Evolutionary conservation across 2,329 filamentous ascomycete genomes (phyloP), one percentile per base, ranked within the genome.

Genomic region (Calonectria multiphialidica): DNA sequence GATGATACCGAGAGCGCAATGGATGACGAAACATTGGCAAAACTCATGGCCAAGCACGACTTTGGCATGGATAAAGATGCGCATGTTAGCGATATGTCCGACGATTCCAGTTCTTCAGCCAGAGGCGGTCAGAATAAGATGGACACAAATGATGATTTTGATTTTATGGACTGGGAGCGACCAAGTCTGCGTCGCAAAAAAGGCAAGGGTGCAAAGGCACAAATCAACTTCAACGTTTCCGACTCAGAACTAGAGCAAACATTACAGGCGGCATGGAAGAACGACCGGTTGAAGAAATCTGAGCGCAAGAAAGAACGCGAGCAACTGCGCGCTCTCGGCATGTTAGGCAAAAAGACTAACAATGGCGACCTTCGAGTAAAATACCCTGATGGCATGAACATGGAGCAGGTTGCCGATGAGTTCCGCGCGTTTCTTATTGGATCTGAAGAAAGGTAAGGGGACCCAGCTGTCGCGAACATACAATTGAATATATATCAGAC

Each of bases 161-260:
- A 98, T 79, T 87, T 97, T 53, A 96, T 97, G 93, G 94, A 98
- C 79, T 95, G 94, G 84, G 90, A 94, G 18, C 88, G 92, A 30
- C 91, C 92, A 1, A 95, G 91, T 66, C 82, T 95, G 7, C 89
- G 88, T 68, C 82, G 83, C 53, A 91, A 88, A 73, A 93, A 91
- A 79, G 86, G 89, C 75, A 95, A 94, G 81, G 91, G 90, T 50
- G 87, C 88, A 16, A 89, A 90, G 73, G 87, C 86, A 55, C 86
- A 88, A 65, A 82, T 88, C 55, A 85, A 87, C 5, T 83, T 87
- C 16, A 85, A 92, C 67, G 86, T 90, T 25, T 82, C 93, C 0
- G 94, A 96, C 77, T 90, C 90, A 0, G 94, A 96, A 66, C 81
- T 95, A 1, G 90, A 93, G 75, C 85, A 87, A 44, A 86, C 88